phyloP scores from a whole-genome alignment of 2,329 filamentous ascomycete genomes.

The Sarocladiaceae sp. region DNA sequence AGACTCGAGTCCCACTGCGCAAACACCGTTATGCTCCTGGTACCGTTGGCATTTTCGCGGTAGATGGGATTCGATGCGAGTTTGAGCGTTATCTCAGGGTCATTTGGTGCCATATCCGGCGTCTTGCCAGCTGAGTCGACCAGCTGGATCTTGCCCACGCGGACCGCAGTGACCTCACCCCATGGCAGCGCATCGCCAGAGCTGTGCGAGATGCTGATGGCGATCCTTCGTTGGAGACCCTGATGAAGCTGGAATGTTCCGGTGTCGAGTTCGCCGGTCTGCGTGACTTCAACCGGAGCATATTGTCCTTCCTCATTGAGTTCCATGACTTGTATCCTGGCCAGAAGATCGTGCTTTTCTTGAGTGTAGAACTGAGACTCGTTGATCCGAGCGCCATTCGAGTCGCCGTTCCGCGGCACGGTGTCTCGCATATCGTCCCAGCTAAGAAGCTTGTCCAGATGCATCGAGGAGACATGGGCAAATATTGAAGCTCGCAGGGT shows the following conservation, averaged over 20 bases:
- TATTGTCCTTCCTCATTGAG: conserved; percentile 89
- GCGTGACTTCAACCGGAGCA: conserved; percentile 84
- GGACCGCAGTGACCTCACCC: conserved; percentile 72
- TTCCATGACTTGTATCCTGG: conserved; percentile 81
- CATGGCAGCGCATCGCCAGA: conserved; percentile 84
- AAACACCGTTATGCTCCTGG: conserved; percentile 75
- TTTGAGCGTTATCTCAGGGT: conserved; percentile 70
- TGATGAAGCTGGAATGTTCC: conserved; percentile 95
- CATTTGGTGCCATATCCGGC: conserved; percentile 66
- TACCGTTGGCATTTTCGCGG: conserved; percentile 83
- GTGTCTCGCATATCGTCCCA: conserved; percentile 98
- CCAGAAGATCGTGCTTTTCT: conserved; percentile 89
- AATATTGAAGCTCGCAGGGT: conserved; percentile 84
- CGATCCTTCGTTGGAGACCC: conserved; percentile 81
- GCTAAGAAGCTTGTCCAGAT: conserved; percentile 92
- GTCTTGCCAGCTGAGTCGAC: conserved; percentile 81
- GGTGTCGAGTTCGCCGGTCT: conserved; percentile 74
- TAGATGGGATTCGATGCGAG: conserved; percentile 72
- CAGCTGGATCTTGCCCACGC: conserved; percentile 74
- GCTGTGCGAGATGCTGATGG: conserved; percentile 83
- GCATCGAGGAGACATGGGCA: conserved; percentile 84
- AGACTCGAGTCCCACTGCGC: conserved; percentile 96
- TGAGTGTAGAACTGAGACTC: conserved; percentile 91
- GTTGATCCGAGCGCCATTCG: conserved; percentile 63
- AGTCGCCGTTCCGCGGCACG: conserved; percentile 48